Evolutionary conservation across 495 filamentous ascomycete genomes (phyloP).

Genomic region (Lindgomyces ingoldianus): DNA sequence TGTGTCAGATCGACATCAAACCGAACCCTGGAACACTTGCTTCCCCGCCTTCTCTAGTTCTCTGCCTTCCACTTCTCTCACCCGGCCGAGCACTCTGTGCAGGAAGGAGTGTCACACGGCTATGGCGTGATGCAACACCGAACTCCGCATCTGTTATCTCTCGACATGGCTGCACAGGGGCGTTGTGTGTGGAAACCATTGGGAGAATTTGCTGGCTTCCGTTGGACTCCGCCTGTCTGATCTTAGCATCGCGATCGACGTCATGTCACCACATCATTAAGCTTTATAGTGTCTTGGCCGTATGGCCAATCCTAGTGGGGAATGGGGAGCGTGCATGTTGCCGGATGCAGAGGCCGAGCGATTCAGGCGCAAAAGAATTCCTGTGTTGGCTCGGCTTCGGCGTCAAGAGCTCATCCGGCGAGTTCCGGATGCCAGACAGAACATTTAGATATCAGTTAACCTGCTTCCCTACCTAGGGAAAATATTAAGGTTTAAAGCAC

Average conservation of each 20-base stretch:
- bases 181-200: background rate
- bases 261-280: constrained; percentile 7
- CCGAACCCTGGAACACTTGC: background rate
- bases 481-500: background rate
- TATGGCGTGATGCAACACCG: background rate
- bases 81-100: no score
- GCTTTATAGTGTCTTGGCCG: constrained; percentile 23
- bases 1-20: background rate
- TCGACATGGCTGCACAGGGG: background rate
- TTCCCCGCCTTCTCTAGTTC: background rate
- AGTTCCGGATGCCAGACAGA: no score
- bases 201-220: background rate
- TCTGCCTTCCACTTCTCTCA: no score
- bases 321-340: background rate
- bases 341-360: background rate
- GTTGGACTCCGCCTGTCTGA: constrained; percentile 1
- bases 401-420: background rate
- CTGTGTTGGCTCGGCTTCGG: background rate
- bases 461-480: background rate
- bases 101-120: background rate
- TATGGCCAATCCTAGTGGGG: background rate
- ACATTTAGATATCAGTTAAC: no score
- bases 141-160: background rate
- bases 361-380: background rate
- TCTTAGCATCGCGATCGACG: constrained; percentile 22